Percentiles rank a stretch among this genome's conserved stretches.
Conservation (phyloP, 805 yeast species). For the Spathaspora passalidarum region DNA sequence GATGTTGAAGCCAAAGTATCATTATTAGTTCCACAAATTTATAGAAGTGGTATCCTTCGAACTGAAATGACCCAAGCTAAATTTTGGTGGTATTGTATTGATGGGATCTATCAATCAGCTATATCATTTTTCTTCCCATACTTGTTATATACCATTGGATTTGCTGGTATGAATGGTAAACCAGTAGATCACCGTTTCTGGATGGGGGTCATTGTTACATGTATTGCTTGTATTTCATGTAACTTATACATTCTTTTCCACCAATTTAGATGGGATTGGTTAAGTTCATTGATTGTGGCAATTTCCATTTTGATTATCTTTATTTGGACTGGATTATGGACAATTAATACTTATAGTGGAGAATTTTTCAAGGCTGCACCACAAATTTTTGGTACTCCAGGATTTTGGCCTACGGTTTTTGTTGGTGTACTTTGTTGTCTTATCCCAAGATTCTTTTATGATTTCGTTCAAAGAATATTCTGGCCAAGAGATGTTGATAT, state of each 20-base stretch:
- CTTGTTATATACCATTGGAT: conserved; percentile 33
- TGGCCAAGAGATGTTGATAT: conserved; percentile 70
- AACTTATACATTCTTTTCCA: conserved; percentile 63
- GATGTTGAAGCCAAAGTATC: conserved; percentile 73
- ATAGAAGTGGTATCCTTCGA: conserved; percentile 69
- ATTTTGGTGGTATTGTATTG: conserved; percentile 71
- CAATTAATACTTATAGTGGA: conserved; percentile 45
- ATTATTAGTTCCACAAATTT: conserved; percentile 69
- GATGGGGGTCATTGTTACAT: conserved; percentile 66
- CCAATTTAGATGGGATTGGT: conserved; percentile 82
- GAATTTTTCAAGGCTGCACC: conserved; percentile 70
- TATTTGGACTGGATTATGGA: conserved; percentile 83
- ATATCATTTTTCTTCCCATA: conserved; percentile 75
- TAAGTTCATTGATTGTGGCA: conserved; percentile 51
- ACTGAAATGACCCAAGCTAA: conserved; percentile 67
- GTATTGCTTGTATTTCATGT: conserved; percentile 66
- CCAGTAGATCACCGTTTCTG: conserved; percentile 68
- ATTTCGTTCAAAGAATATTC: conserved; percentile 49
- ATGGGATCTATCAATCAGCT: conserved; percentile 73
- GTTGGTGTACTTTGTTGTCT: conserved; percentile 64
- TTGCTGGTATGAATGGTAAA: conserved; percentile 47
- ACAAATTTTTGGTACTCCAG: conserved; percentile 55
- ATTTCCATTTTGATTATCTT: conserved; percentile 60
- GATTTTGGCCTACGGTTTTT: conserved; percentile 67
- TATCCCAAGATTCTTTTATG: conserved; percentile 64